A percentile compares a stretch with the other conserved stretches of the same genome.
Conservation (phyloP, 1,284 basidiomycete genomes). For the Fomes fomentarius region DNA sequence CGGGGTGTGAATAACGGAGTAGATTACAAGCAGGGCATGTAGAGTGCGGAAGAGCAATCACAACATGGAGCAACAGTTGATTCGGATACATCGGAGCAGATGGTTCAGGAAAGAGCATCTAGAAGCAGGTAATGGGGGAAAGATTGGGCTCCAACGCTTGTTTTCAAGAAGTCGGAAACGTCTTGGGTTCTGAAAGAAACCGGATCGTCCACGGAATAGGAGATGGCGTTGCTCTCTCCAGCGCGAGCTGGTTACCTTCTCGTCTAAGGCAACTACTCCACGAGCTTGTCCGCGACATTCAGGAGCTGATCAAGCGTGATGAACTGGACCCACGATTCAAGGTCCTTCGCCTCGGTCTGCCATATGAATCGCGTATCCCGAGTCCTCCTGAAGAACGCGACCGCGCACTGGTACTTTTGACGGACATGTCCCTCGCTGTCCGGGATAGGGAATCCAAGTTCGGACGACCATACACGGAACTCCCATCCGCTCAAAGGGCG, state of each 20-base stretch:
- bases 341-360: slow-evolving; percentile 62
- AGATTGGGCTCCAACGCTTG: neutral
- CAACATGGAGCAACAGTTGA: slow-evolving; percentile 2
- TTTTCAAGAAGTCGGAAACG: neutral
- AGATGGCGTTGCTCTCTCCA: neutral
- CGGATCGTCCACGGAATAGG: neutral
- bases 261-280: slow-evolving; percentile 43
- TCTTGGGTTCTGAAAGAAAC: neutral
- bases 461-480: slow-evolving; percentile 77
- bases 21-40: slow-evolving; percentile 10
- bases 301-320: slow-evolving; percentile 80
- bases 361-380: slow-evolving; percentile 70
- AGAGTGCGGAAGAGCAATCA: slow-evolving; percentile 1
- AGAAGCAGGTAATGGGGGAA: neutral
- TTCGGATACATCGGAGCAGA: slow-evolving; percentile 4
- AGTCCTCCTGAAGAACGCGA: slow-evolving; percentile 72
- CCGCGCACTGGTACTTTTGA: slow-evolving; percentile 74
- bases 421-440: slow-evolving; percentile 54
- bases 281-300: slow-evolving; percentile 73
- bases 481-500: slow-evolving; percentile 77
- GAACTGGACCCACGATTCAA: slow-evolving; percentile 80
- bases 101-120: slow-evolving; percentile 1
- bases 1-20: neutral
- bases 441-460: slow-evolving; percentile 67
- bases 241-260: neutral